These are phyloP conservation scores for Mycena vulgaris DNA, from an alignment of 768 basidiomycete genomes.

Conservation along the genomic window DNA sequence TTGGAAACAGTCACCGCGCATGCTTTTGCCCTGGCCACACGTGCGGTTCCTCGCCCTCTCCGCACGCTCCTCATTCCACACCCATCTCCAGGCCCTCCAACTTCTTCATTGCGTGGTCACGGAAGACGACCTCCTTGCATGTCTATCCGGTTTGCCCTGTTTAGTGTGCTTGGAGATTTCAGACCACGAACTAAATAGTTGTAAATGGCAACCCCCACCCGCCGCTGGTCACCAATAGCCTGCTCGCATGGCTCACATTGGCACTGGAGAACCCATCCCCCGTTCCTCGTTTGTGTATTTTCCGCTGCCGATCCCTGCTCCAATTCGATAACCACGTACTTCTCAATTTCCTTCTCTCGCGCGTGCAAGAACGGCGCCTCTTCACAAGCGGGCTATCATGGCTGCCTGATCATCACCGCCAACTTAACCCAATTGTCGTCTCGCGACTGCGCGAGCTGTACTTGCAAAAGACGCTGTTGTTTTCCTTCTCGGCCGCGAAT, in stretches of 20 bases:
- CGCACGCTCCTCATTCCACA: background rate
- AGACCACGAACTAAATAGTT: background rate
- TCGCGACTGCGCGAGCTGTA: background rate
- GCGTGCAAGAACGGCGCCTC: background rate
- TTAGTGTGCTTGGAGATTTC: background rate
- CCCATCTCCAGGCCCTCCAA: background rate
- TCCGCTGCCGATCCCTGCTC: background rate
- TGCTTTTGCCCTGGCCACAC: conserved; percentile 4
- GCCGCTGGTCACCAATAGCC: background rate
- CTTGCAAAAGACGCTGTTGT: background rate
- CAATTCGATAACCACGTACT: background rate
- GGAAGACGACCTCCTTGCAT: background rate
- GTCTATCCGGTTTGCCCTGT: background rate
- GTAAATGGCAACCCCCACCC: background rate
- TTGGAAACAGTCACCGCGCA: too few species aligned
- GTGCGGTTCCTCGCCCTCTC: background rate
- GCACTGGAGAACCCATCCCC: background rate
- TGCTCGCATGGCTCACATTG: background rate
- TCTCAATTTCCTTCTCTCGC: background rate
- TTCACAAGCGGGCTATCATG: background rate
- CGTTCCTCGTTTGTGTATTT: background rate
- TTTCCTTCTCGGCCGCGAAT: background rate
- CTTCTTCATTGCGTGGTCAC: background rate
- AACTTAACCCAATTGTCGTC: background rate
- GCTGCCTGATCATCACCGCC: background rate